A percentile compares a stretch with the other conserved stretches of the same genome.
Evolutionary conservation across 2,329 filamentous ascomycete genomes (phyloP).

Genomic region (Curvularia sp.): DNA sequence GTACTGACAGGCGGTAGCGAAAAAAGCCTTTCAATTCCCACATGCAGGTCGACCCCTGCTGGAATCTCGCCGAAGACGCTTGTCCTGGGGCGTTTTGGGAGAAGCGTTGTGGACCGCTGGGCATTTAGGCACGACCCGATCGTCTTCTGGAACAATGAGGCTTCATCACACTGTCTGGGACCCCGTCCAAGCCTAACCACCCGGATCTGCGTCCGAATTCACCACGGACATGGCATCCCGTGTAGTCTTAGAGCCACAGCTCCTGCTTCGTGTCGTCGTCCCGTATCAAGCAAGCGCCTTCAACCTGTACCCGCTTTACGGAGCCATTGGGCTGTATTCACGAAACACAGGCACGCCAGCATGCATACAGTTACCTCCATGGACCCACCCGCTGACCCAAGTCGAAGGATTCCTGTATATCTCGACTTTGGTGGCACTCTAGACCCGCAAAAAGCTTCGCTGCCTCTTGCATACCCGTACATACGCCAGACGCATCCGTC

Average conservation of each 20-base stretch:
- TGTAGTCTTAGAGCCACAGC: conserved; percentile 26
- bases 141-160: conserved; percentile 27
- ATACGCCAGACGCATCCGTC: background rate
- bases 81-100: conserved; percentile 25
- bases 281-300: conserved; percentile 15
- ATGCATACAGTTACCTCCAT: conserved; percentile 26
- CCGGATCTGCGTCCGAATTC: conserved; percentile 43
- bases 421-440: conserved; percentile 32
- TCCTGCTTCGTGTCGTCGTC: conserved; percentile 29
- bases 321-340: conserved; percentile 30
- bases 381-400: conserved; percentile 32
- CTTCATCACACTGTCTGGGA: conserved; percentile 21
- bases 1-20: conserved; percentile 33
- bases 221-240: conserved; percentile 31
- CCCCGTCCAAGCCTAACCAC: conserved; percentile 23
- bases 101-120: conserved; percentile 21
- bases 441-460: conserved; percentile 33
- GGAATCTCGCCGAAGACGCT: conserved; percentile 29
- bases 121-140: conserved; percentile 25
- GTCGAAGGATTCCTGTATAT: conserved; percentile 19
- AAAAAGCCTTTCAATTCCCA: conserved; percentile 23
- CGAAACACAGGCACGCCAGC: conserved; percentile 25
- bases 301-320: conserved; percentile 20
- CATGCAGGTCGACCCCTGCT: conserved; percentile 32
- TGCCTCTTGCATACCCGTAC: conserved; percentile 13